Evolutionary conservation across 352 stramenopile species (phyloP).

Genomic region (Globisporangium uncinulatum): DNA sequence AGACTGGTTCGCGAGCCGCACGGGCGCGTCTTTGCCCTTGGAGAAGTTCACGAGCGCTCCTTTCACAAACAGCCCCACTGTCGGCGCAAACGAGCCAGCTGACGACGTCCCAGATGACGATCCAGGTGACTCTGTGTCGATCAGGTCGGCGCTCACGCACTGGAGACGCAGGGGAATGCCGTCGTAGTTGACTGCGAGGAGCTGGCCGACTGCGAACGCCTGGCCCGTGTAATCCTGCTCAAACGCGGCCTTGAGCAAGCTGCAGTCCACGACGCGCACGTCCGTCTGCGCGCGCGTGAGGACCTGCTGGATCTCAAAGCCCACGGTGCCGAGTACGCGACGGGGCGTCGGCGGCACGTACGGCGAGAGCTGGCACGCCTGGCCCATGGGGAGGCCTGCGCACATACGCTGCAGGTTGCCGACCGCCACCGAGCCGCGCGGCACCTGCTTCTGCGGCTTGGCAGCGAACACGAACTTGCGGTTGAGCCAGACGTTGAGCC

Average conservation of each 20-base stretch:
- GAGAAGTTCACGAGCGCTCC: slow-evolving; percentile 73
- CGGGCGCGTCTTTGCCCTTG: slow-evolving; percentile 67
- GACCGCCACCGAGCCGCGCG: slow-evolving; percentile 51
- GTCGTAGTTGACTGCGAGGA: slow-evolving; percentile 60
- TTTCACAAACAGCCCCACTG: slow-evolving; percentile 48
- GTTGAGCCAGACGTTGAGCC: slow-evolving; percentile 81
- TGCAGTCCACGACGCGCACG: slow-evolving; percentile 67
- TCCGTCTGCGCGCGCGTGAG: slow-evolving; percentile 63
- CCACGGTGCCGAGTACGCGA: slow-evolving; percentile 58
- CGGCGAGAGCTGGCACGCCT: slow-evolving; percentile 53
- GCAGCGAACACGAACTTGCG: slow-evolving; percentile 77
- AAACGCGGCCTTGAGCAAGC: slow-evolving; percentile 56
- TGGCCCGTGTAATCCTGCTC: slow-evolving; percentile 70
- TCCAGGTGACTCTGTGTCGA: slow-evolving; percentile 31
- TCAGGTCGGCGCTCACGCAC: slow-evolving; percentile 45
- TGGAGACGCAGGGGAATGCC: slow-evolving; percentile 63
- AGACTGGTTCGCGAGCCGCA: slow-evolving; percentile 78
- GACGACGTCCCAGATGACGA: neutral
- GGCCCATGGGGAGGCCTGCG: slow-evolving; percentile 55
- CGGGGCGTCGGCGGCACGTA: slow-evolving; percentile 48
- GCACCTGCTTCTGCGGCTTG: slow-evolving; percentile 66
- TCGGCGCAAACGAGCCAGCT: slow-evolving; percentile 27
- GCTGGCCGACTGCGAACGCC: slow-evolving; percentile 66
- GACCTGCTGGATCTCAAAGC: slow-evolving; percentile 77
- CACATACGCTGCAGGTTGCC: slow-evolving; percentile 80